Percentiles rank a stretch among this genome's conserved stretches.
These are phyloP conservation scores for Penicillium tannophilum DNA, from an alignment of 495 filamentous ascomycete genomes.

Conservation along the genomic window DNA sequence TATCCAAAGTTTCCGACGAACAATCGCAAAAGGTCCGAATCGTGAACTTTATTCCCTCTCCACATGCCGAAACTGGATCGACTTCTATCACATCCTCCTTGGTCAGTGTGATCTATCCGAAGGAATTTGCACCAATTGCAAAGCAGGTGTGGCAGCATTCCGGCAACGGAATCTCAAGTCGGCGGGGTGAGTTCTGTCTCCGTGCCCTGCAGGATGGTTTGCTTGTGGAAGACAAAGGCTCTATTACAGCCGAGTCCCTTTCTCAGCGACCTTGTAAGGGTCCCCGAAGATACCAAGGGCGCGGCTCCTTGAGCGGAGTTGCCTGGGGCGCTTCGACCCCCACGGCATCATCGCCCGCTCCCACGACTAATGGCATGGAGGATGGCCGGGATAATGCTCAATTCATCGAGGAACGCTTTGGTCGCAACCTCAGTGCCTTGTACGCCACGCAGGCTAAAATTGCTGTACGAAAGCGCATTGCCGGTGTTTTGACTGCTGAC, in stretches of 20 bases:
- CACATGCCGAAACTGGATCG: slow-evolving; percentile 36
- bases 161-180: slow-evolving; percentile 91
- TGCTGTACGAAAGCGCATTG: slow-evolving; percentile 84
- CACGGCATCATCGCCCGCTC: slow-evolving; percentile 5
- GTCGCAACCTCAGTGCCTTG: slow-evolving; percentile 79
- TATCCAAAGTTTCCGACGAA: slow-evolving; percentile 52
- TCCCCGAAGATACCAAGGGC: slow-evolving; percentile 70
- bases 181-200: slow-evolving; percentile 87
- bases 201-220: slow-evolving; percentile 69
- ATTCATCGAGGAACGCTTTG: slow-evolving; percentile 94
- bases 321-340: slow-evolving; percentile 20
- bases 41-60: slow-evolving; percentile 63
- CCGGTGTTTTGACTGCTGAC: slow-evolving; percentile 77
- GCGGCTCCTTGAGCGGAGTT: slow-evolving; percentile 43
- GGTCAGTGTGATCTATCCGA: slow-evolving; percentile 72
- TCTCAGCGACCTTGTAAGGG: slow-evolving; percentile 59
- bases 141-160: slow-evolving; percentile 97
- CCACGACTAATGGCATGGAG: slow-evolving; percentile 24
- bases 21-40: slow-evolving; percentile 56
- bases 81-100: slow-evolving; percentile 53
- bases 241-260: slow-evolving; percentile 27
- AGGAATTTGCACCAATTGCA: slow-evolving; percentile 63
- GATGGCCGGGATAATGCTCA: slow-evolving; percentile 69
- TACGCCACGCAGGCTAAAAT: slow-evolving; percentile 80
- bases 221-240: slow-evolving; percentile 56